Evolutionary conservation across 306 rosid species (phyloP), one percentile per base, ranked within the genome.

Genomic region (Vachellia pachyceras): DNA sequence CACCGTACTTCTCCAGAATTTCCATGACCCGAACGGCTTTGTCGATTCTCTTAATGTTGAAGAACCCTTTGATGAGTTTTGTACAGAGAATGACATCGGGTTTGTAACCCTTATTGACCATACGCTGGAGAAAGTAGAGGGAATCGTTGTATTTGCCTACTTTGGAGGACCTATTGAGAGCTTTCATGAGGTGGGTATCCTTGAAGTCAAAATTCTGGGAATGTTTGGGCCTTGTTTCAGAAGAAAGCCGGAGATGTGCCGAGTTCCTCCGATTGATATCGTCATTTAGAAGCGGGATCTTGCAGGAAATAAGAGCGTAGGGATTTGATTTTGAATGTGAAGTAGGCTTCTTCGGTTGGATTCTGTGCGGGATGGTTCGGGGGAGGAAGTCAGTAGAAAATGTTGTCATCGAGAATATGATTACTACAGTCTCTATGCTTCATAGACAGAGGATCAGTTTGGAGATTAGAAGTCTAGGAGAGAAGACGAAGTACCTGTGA

Each of bases 31-130:
- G 69, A 60, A 90, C 18, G 5, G 97, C 97, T 75, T 90, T 93
- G 3, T 89, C 87, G 18, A 88, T 50, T 69, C 85, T 87, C 70
- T 78, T 91, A 0, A 88, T 82, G 66, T 77, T 79, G 87, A 95
- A 91, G 73, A 95, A 88, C 6, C 97, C 97, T 66, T 91, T 90
- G 46, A 95, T 83, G 57, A 95, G 84, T 85, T 90, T 93, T 5
- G 99, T 94, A 84, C 93, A 89, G 18, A 91, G 90, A 46, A 90
- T 79, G 8, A 86, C 91, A 57, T 86, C 94, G 42, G 99, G 99
- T 42, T 85, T 90, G 77, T 85, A 89, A 50, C 93, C 93, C 84
- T 73, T 86, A 79, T 79, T 83, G 45, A 89, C 97, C 92, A 88
- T 69, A 14, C 85, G 87, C 71, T 88, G 91, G 47, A 95, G 95